Conservation (phyloP, 2,329 filamentous ascomycete species). For the Zopfia rhizophila region DNA sequence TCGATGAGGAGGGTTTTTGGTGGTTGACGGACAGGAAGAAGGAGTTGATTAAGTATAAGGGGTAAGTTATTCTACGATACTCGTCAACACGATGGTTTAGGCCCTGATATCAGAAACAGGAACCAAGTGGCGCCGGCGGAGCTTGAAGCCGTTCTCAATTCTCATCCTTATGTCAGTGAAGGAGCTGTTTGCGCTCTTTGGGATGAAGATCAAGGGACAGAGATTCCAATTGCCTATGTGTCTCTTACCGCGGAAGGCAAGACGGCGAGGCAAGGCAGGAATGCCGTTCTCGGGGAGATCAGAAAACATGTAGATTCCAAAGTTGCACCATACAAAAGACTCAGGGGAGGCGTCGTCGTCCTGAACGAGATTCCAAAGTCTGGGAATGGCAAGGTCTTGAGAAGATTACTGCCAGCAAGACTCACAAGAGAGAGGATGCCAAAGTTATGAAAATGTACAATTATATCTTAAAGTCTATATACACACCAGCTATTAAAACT, state of each 20-base stretch:
- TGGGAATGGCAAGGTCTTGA: slow-evolving; percentile 41
- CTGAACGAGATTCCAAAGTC: slow-evolving; percentile 41
- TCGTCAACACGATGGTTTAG: not conserved
- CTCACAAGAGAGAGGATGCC: slow-evolving; percentile 13
- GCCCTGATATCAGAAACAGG: slow-evolving; percentile 7
- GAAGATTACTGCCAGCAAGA: slow-evolving; percentile 31
- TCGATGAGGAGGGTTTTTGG: slow-evolving; percentile 42
- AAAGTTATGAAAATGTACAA: slow-evolving; percentile 4
- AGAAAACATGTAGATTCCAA: slow-evolving; percentile 35
- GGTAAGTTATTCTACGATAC: slow-evolving; percentile 13
- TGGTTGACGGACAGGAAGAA: slow-evolving; percentile 47
- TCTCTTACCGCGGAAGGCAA: slow-evolving; percentile 21
- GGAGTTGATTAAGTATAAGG: slow-evolving; percentile 47
- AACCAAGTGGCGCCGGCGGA: slow-evolving; percentile 46
- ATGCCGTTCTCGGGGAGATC: slow-evolving; percentile 25
- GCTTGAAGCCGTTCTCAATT: slow-evolving; percentile 41
- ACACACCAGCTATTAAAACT: slow-evolving; percentile 13
- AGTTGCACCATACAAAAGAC: slow-evolving; percentile 44
- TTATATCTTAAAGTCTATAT: not conserved
- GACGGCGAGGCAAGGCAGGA: slow-evolving; percentile 2
- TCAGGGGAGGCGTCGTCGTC: slow-evolving; percentile 37
- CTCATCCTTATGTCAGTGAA: slow-evolving; percentile 38
- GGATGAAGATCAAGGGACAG: slow-evolving; percentile 34
- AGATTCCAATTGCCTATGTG: slow-evolving; percentile 46
- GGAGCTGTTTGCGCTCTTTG: slow-evolving; percentile 44